Evolutionary conservation across 805 yeast species (phyloP).

Genomic region (Candida vaughaniae): DNA sequence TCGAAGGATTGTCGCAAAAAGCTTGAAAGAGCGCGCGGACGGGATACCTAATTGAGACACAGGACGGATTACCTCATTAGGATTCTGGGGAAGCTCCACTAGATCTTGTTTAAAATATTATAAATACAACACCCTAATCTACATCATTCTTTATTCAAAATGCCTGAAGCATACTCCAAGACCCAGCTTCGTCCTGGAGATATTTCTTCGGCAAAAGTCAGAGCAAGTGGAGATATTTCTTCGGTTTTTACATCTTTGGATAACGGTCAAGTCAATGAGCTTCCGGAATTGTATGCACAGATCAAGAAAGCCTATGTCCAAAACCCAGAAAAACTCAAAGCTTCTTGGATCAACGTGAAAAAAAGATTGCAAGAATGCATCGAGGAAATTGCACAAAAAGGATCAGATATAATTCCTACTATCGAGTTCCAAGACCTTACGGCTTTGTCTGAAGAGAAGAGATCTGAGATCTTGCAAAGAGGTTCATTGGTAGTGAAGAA

Average conservation of each 20-base stretch:
- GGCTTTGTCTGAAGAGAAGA: constrained; percentile 9
- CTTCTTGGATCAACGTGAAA: constrained; percentile 5
- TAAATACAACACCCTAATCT: too few species aligned
- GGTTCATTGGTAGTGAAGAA: constrained; percentile 19
- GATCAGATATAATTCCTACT: constrained; percentile 21
- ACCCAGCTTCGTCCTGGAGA: constrained; percentile 30
- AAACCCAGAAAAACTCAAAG: constrained; percentile 3
- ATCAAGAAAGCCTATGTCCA: constrained; percentile 1
- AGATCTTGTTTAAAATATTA: background rate
- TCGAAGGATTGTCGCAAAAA: too few species aligned
- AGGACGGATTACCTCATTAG: constrained; percentile 5
- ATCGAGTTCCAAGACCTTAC: constrained; percentile 19
- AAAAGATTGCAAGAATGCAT: constrained; percentile 4
- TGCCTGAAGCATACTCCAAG: constrained; percentile 1
- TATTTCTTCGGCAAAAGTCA: constrained; percentile 62
- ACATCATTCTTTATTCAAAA: too few species aligned
- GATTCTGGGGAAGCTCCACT: background rate
- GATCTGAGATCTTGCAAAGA: constrained; percentile 12
- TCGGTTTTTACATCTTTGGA: constrained; percentile 7
- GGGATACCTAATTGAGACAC: constrained; percentile 1
- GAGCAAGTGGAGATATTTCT: constrained; percentile 42
- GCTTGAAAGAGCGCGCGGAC: too few species aligned
- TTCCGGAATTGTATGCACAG: constrained; percentile 1
- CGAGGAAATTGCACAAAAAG: constrained; percentile 17
- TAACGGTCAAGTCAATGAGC: background rate